Percentiles rank a stretch among this genome's conserved stretches.
Conservation (phyloP, 75 land plant genomes). For the Cupressus sempervirens region DNA sequence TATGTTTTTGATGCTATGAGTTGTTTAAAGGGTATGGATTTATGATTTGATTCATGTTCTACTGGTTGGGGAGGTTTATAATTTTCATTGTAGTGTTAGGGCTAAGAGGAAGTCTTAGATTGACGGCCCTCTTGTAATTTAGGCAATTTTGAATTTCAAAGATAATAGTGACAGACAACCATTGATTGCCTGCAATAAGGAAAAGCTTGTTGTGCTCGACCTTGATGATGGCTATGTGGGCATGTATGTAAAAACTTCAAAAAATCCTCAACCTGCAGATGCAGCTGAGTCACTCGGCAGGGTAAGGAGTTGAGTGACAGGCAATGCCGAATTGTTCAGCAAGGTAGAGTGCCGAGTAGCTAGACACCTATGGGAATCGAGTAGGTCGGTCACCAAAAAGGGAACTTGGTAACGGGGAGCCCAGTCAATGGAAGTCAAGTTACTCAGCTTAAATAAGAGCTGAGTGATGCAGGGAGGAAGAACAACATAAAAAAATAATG, state of each 20-base stretch:
- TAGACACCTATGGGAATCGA: too few relatives aligned
- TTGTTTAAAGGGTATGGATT: constrained; percentile 88
- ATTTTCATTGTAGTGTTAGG: constrained; percentile 80
- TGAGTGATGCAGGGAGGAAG: too few relatives aligned
- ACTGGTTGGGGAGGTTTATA: constrained; percentile 70
- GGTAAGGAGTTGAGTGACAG: too few relatives aligned
- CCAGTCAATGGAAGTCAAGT: too few relatives aligned
- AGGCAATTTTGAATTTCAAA: constrained; percentile 65
- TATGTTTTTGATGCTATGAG: constrained; percentile 83
- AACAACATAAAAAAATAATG: too few relatives aligned
- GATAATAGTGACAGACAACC: constrained; percentile 38
- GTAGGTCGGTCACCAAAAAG: too few relatives aligned
- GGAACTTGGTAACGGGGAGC: too few relatives aligned
- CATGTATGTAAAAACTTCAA: constrained; percentile 73
- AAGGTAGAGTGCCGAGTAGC: too few relatives aligned
- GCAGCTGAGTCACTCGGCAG: too few relatives aligned
- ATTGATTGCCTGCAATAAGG: constrained; percentile 61
- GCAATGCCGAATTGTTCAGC: too few relatives aligned
- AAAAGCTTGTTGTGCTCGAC: constrained; percentile 73
- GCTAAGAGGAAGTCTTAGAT: constrained; percentile 57
- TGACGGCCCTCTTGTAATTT: constrained; percentile 34
- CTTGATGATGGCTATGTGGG: constrained; percentile 80
- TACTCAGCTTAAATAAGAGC: too few relatives aligned
- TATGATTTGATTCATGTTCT: constrained; percentile 66
- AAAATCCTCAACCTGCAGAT: too few relatives aligned